phyloP scores from a whole-genome alignment of 495 filamentous ascomycete genomes.

The Oidiodendron maius region DNA sequence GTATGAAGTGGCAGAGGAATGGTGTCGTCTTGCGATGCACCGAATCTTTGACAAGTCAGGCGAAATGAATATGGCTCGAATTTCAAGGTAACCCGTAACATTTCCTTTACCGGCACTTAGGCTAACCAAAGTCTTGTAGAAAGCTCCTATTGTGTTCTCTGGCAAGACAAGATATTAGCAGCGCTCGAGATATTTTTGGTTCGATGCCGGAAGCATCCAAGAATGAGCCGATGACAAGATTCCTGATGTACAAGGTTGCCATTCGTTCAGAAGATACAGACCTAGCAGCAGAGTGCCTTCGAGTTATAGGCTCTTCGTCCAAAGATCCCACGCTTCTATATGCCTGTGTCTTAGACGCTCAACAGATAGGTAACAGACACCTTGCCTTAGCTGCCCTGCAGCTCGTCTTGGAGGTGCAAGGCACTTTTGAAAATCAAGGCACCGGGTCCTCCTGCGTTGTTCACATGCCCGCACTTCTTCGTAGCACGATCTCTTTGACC shows the following conservation, averaged over 20 bases:
- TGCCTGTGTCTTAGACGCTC: conserved; percentile 71
- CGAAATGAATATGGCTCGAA: conserved; percentile 55
- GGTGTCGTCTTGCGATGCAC: conserved; percentile 69
- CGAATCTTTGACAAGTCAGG: conserved; percentile 58
- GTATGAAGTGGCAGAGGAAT: conserved; percentile 52
- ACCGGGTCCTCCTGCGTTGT: conserved; percentile 42
- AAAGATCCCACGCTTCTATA: conserved; percentile 58
- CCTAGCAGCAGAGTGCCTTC: conserved; percentile 52
- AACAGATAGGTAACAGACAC: conserved; percentile 52
- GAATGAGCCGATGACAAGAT: conserved; percentile 58
- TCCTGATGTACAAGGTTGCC: conserved; percentile 70
- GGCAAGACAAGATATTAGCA: conserved; percentile 42
- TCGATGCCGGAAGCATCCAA: conserved; percentile 53
- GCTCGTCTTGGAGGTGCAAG: conserved; percentile 43
- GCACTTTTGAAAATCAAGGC: conserved; percentile 26
- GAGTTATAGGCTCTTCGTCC: conserved; percentile 40
- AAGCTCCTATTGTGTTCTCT: conserved; percentile 66
- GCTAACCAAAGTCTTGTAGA: conserved; percentile 32
- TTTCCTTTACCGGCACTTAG: conserved; percentile 9
- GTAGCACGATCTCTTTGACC: conserved; percentile 57
- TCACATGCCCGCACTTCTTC: conserved; percentile 62
- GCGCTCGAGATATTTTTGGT: conserved; percentile 48
- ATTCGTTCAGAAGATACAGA: conserved; percentile 50
- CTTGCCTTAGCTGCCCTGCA: conserved; percentile 54
- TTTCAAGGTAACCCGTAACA: conserved; percentile 51